Evolutionary conservation across 108 stramenopile genomes (phyloP).

Genomic region (Schizochytrium sp.): DNA sequence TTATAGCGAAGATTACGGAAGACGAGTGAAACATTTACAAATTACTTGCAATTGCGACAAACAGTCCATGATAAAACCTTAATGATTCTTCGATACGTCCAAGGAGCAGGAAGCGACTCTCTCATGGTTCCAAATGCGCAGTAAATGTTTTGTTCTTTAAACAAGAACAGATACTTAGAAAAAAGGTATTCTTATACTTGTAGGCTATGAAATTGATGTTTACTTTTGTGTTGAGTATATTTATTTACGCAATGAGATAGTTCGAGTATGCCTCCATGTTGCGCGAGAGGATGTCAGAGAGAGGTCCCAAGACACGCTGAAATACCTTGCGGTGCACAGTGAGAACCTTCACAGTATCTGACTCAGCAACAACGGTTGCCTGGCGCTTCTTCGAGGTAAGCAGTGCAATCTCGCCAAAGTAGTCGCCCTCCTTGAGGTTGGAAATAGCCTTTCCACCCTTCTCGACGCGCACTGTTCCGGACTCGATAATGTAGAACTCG

Average conservation of each 20-base stretch:
- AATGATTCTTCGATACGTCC: no score
- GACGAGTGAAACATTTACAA: no score
- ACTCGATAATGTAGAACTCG: conserved; percentile 86
- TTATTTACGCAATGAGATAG: background rate
- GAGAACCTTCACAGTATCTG: conserved; percentile 21
- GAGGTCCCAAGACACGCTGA: conserved; percentile 51
- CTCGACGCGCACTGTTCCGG: conserved; percentile 65
- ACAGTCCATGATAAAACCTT: no score
- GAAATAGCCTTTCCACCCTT: conserved; percentile 36
- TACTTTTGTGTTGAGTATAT: background rate
- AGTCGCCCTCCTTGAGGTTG: conserved; percentile 61
- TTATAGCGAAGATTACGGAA: no score
- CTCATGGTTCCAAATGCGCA: no score
- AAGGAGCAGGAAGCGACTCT: no score
- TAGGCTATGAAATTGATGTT: no score
- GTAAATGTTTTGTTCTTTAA: no score
- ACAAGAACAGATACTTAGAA: background rate
- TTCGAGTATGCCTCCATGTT: conserved; percentile 63
- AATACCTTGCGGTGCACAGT: conserved; percentile 62
- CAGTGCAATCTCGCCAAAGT: conserved; percentile 80
- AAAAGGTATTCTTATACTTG: background rate
- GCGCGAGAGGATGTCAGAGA: conserved; percentile 14
- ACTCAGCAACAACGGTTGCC: conserved; percentile 82
- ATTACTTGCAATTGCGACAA: no score
- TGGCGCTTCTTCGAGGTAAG: conserved; percentile 73